Conservation (phyloP, 2,329 filamentous ascomycete genomes). For the Emergomyces orientalis region DNA sequence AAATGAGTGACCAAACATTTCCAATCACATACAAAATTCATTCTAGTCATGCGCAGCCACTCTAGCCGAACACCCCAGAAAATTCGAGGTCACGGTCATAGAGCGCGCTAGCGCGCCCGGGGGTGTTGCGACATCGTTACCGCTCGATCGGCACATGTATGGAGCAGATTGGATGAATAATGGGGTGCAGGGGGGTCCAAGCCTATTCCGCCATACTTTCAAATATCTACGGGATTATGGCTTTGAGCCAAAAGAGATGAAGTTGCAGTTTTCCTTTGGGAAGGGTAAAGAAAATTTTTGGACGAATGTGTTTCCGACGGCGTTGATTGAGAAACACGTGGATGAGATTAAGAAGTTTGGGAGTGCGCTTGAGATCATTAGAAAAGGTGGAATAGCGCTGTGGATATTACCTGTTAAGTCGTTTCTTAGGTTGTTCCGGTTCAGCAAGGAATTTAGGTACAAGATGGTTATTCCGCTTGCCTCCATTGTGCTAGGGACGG, state of each 20-base stretch:
- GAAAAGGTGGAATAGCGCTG: conserved; percentile 47
- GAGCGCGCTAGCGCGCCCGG: conserved; percentile 51
- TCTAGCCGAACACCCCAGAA: conserved; percentile 55
- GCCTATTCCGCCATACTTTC: conserved; percentile 54
- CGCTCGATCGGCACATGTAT: conserved; percentile 46
- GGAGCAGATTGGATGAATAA: conserved; percentile 54
- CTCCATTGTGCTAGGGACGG: conserved; percentile 64
- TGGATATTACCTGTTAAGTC: conserved; percentile 52
- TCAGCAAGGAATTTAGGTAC: conserved; percentile 60
- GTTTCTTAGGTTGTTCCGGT: conserved; percentile 58
- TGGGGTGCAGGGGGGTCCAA: conserved; percentile 52
- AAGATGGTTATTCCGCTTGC: conserved; percentile 63
- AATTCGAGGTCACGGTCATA: conserved; percentile 56
- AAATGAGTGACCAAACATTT: conserved; percentile 12
- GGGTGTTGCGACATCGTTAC: conserved; percentile 51
- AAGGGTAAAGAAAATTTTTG: conserved; percentile 50
- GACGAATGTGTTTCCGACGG: conserved; percentile 52
- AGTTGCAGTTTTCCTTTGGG: conserved; percentile 52
- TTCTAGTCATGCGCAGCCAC: conserved; percentile 55
- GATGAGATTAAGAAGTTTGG: conserved; percentile 48
- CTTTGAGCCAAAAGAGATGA: conserved; percentile 48
- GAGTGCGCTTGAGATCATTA: conserved; percentile 46
- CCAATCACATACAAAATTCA: conserved; percentile 2
- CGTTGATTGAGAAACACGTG: conserved; percentile 47
- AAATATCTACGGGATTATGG: conserved; percentile 52